Evolutionary conservation across 2,329 filamentous ascomycete genomes (phyloP).

Genomic region (Tolypocladium cylindrosporum): DNA sequence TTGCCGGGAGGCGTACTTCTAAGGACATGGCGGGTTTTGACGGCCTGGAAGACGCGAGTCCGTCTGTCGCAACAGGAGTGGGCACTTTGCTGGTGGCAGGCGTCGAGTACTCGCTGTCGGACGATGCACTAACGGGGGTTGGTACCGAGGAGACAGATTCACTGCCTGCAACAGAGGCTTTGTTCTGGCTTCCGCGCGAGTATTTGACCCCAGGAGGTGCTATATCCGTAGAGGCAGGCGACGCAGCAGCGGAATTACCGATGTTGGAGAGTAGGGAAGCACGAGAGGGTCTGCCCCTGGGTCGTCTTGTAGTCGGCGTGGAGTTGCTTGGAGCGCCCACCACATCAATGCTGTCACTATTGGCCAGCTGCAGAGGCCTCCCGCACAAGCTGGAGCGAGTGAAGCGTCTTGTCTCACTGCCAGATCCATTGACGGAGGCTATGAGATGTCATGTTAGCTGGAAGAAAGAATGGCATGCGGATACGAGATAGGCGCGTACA

Average conservation of each 20-base stretch:
- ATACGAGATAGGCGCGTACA: constrained; percentile 6
- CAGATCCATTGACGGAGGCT: constrained; percentile 10
- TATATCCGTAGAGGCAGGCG: constrained; percentile 1
- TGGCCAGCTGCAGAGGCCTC: constrained; percentile 3
- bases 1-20: constrained; percentile 19
- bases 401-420: constrained; percentile 10
- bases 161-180: constrained; percentile 9
- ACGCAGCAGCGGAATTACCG: constrained; percentile 2
- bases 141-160: constrained; percentile 21
- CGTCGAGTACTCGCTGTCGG: constrained; percentile 23
- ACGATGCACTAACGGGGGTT: constrained; percentile 18
- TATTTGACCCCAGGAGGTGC: neutral
- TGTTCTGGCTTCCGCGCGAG: constrained; percentile 9
- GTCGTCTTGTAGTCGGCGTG: constrained; percentile 3
- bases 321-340: neutral
- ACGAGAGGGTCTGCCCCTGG: constrained; percentile 14
- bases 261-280: constrained; percentile 8
- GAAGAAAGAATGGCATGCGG: too few species aligned
- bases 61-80: constrained; percentile 20
- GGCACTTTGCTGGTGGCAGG: constrained; percentile 26
- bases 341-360: neutral
- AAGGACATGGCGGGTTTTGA: constrained; percentile 7
- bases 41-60: neutral
- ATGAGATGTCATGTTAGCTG: neutral
- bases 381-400: constrained; percentile 15